Base-by-base conservation (phyloP, 345 rosid species). In the Euphorbia pulcherrima region DNA sequence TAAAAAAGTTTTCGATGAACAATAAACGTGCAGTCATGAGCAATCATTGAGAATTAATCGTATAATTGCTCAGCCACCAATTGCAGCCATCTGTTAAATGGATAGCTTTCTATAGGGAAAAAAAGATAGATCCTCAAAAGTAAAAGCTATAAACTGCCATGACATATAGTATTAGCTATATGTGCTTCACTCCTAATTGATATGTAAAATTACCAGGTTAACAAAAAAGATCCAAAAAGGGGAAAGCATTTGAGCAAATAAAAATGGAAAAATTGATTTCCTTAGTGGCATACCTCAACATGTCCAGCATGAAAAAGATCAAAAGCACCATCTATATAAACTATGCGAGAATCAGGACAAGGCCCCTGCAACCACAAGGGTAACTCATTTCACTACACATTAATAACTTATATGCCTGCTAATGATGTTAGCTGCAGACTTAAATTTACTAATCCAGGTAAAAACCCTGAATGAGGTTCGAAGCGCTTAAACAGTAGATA, bases 291-390 rank as follows among this genome's bases (percentile, higher is more conserved):
- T 81, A 88, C 92, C 95, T 88, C 92, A 21, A 86, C 90, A 78
- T 86, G 95, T 60, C 95, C 95, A 47, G 95, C 95, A 81, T 86
- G 92, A 74, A 88, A 88, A 68, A 88, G 88, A 81, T 88, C 95
- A 75, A 88, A 88, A 52, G 89, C 95, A 41, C 95, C 95, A 70
- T 81, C 95, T 12, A 88, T 86, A 69, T 88, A 88, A 73, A 88
- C 69, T 66, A 88, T 81, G 47, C 83, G 88, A 65, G 92, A 85
- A 75, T 83, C 83, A 27, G 83, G 83, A 60, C 85, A 87, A 0
- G 95, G 87, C n/a, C 87, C 88, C 95, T 88, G 74, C 74, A 75
- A 62, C 62, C 62, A 73, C 62, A 72, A 60, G 50, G 17, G 54
- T 24, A n/a, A 60, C 33, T n/a, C n/a, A 6, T n/a, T 24, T 17